phyloP scores from a whole-genome alignment of 768 basidiomycete genomes.

The Kwoniella europaea region DNA sequence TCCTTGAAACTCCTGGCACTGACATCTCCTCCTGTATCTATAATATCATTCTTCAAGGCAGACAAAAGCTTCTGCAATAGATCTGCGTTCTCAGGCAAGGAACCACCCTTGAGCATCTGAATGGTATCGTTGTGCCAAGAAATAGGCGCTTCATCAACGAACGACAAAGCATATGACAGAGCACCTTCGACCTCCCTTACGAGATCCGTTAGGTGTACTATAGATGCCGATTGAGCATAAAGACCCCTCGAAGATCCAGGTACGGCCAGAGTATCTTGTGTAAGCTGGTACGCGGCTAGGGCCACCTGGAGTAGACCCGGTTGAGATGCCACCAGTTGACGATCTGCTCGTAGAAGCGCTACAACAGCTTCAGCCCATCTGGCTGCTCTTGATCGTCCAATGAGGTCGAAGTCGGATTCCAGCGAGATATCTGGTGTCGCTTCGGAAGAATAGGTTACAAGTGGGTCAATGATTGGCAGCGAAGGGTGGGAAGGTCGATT shows the following conservation, averaged over 20 bases:
- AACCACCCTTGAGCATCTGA: constrained; percentile 24
- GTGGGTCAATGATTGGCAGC: constrained; percentile 41
- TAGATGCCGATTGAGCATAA: constrained; percentile 61
- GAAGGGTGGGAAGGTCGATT: constrained; percentile 23
- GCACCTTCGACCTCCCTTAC: constrained; percentile 39
- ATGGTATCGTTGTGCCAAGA: constrained; percentile 31
- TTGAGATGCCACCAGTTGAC: constrained; percentile 67
- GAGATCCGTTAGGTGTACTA: constrained; percentile 60
- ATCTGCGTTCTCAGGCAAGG: constrained; percentile 17
- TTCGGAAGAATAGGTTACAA: constrained; percentile 32
- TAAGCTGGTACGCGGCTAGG: constrained; percentile 68
- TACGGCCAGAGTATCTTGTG: constrained; percentile 67
- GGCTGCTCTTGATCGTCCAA: constrained; percentile 70
- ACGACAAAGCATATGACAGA: constrained; percentile 39
- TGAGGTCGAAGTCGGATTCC: constrained; percentile 58
- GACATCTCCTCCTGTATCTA: constrained; percentile 42
- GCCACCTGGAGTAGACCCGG: constrained; percentile 75
- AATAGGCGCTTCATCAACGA: constrained; percentile 24
- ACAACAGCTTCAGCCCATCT: constrained; percentile 68
- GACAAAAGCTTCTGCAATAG: constrained; percentile 34
- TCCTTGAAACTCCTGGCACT: constrained; percentile 67
- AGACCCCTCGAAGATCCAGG: constrained; percentile 64
- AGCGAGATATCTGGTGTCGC: constrained; percentile 19
- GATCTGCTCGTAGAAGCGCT: constrained; percentile 65
- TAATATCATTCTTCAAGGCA: constrained; percentile 24